Evolutionary conservation across 1,284 basidiomycete species (phyloP).

Genomic region (Entoloma clypeatum): DNA sequence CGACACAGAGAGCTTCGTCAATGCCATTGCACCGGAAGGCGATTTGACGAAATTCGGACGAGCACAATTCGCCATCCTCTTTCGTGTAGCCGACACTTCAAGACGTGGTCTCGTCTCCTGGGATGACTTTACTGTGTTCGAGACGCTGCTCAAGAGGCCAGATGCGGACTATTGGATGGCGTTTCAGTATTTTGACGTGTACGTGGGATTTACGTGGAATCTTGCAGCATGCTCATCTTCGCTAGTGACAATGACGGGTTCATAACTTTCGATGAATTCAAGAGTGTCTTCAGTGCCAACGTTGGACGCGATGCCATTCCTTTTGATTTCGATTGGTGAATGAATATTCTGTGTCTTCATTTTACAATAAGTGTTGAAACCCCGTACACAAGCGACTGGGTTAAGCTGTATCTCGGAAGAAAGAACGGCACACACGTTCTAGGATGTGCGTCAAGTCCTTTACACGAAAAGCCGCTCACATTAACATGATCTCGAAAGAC

Average conservation of each 20-base stretch:
- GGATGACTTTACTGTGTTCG: constrained; percentile 93
- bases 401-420: constrained; percentile 90
- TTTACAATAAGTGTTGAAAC: constrained; percentile 7
- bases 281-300: constrained; percentile 81
- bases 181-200: constrained; percentile 95
- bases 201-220: constrained; percentile 31
- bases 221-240: constrained; percentile 3
- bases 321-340: constrained; percentile 90
- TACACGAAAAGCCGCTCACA: background rate
- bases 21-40: constrained; percentile 83
- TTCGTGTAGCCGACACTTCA: constrained; percentile 83
- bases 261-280: constrained; percentile 92
- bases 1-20: constrained; percentile 82
- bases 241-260: constrained; percentile 79
- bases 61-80: constrained; percentile 84
- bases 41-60: constrained; percentile 83
- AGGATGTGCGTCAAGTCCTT: constrained; percentile 63
- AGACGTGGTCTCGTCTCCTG: constrained; percentile 81
- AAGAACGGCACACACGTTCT: constrained; percentile 86
- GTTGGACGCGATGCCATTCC: constrained; percentile 81
- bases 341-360: constrained; percentile 5
- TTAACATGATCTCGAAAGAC: constrained; percentile 46
- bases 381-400: constrained; percentile 75
- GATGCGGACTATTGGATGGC: constrained; percentile 96
- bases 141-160: constrained; percentile 84